Conservation (phyloP, 768 basidiomycete genomes). For the Panaeolus cyanescens region DNA sequence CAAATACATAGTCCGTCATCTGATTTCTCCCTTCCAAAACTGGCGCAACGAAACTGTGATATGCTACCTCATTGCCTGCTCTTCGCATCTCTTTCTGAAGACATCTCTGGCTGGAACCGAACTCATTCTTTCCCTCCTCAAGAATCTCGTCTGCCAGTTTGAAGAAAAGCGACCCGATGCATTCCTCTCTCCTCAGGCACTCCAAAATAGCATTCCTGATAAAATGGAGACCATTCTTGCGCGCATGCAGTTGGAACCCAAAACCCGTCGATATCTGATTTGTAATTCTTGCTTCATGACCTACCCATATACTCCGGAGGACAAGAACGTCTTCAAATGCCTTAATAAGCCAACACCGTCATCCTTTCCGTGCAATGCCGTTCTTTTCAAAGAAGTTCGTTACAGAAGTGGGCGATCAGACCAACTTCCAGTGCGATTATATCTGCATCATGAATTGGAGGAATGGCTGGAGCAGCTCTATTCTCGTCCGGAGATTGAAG, state of each 20-base stretch:
- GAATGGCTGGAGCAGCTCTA: slow-evolving; percentile 21
- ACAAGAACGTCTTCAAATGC: not conserved
- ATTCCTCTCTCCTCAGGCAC: not conserved
- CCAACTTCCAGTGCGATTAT: not conserved
- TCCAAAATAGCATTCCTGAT: not conserved
- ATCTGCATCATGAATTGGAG: slow-evolving; percentile 21
- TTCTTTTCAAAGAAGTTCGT: not conserved
- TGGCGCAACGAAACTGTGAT: not conserved
- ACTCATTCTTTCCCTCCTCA: not conserved
- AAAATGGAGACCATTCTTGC: no score
- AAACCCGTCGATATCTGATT: not conserved
- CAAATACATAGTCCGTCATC: no score
- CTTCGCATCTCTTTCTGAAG: not conserved
- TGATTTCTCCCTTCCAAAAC: not conserved
- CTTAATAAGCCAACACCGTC: not conserved
- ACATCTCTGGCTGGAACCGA: not conserved
- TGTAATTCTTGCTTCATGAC: not conserved
- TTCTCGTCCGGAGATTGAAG: slow-evolving; percentile 16
- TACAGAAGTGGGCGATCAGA: not conserved
- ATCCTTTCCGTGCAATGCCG: not conserved
- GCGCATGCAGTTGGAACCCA: not conserved
- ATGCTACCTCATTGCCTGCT: not conserved
- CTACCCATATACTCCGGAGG: not conserved
- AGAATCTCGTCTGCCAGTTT: not conserved
- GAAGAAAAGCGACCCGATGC: not conserved